phyloP scores from a whole-genome alignment of 345 rosid genomes.

The Ailanthus altissimus region DNA sequence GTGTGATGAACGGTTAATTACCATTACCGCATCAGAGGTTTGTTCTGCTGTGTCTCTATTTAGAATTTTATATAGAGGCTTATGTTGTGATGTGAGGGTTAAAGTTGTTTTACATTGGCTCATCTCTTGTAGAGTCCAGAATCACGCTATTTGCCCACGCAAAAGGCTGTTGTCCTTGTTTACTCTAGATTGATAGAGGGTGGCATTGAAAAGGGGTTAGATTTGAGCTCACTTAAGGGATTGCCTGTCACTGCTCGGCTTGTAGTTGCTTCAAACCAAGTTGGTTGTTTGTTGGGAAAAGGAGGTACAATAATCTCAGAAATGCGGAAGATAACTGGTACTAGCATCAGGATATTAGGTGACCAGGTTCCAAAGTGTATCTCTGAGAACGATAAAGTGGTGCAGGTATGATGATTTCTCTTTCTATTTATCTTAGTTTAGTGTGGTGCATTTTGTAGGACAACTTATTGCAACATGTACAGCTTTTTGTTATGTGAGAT shows the following conservation, averaged over 20 bases:
- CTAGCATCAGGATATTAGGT: constrained; percentile 53
- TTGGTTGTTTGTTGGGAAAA: constrained; percentile 86
- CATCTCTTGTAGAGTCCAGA: constrained; percentile 60
- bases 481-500: neutral
- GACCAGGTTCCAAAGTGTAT: constrained; percentile 73
- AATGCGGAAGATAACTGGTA: constrained; percentile 70
- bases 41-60: constrained; percentile 21
- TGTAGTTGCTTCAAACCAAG: constrained; percentile 67
- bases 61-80: constrained; percentile 12
- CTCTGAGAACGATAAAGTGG: constrained; percentile 69
- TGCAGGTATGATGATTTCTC: constrained; percentile 54
- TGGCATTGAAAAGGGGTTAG: constrained; percentile 52
- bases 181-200: constrained; percentile 64
- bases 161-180: constrained; percentile 72
- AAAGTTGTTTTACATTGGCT: constrained; percentile 27
- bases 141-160: constrained; percentile 67
- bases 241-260: constrained; percentile 65
- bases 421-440: constrained; percentile 18
- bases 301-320: constrained; percentile 79
- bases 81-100: constrained; percentile 9
- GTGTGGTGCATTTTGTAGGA: neutral
- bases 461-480: neutral
- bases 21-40: constrained; percentile 81
- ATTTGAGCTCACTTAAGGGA: constrained; percentile 46
- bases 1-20: constrained; percentile 77